Percentiles rank a stretch among this genome's conserved stretches.
phyloP scores from a whole-genome alignment of 2,329 filamentous ascomycete genomes.

The Aaosphaeria pasadenensis region DNA sequence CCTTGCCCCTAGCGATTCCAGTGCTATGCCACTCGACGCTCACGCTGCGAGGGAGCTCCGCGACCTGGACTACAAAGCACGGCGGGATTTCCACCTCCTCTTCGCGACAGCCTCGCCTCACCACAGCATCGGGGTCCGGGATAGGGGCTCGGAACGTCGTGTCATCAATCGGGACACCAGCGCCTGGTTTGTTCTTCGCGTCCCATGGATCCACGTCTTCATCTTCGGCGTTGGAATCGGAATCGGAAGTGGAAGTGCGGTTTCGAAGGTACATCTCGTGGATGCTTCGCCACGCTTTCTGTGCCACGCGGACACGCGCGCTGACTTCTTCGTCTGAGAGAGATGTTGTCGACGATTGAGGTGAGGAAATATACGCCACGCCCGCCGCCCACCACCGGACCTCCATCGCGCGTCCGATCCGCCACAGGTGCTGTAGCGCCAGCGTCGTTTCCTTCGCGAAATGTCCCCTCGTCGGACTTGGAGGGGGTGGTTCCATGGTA shows the following conservation, averaged over 20 bases:
- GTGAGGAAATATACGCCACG: constrained; percentile 65
- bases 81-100: constrained; percentile 49
- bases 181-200: constrained; percentile 48
- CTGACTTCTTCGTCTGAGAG: constrained; percentile 2
- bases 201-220: constrained; percentile 65
- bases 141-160: not conserved
- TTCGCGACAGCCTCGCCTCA: not conserved
- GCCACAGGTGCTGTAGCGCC: constrained; percentile 84
- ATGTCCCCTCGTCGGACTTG: constrained; percentile 43
- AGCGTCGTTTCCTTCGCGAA: constrained; percentile 57
- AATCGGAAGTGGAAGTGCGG: constrained; percentile 50
- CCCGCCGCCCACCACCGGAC: constrained; percentile 73
- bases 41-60: constrained; percentile 69
- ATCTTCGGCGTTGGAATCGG: constrained; percentile 35
- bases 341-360: not conserved
- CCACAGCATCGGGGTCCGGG: not conserved
- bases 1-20: constrained; percentile 47
- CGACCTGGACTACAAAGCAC: constrained; percentile 72
- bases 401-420: constrained; percentile 70
- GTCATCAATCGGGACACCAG: not conserved
- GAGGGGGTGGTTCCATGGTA: constrained; percentile 62
- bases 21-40: constrained; percentile 81
- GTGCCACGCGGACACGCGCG: constrained; percentile 35
- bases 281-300: constrained; percentile 44
- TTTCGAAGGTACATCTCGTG: constrained; percentile 20